Evolutionary conservation across 225 moss, liverwort and hornwort genomes (phyloP), one percentile per base, ranked within the genome.

Genomic region (Bryoerythrophyllum caledonicum): DNA sequence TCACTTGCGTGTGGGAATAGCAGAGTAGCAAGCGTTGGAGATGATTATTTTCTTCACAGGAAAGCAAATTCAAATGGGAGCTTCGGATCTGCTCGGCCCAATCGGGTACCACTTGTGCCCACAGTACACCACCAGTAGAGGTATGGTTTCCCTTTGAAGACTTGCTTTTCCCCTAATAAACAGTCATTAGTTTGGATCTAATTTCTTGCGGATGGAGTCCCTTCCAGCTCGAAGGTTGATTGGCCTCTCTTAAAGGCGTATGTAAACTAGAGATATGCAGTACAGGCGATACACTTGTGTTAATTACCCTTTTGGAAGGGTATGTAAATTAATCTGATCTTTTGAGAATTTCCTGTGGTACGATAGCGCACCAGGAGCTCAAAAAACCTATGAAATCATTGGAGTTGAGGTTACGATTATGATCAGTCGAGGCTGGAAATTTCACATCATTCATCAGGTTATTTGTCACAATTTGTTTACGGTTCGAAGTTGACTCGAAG

Each of bases 51-150:
- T 70, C 78, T 68, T 16, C 79, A 72, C 59, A 76, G 51, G 72
- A 85, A 75, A 73, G 54, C 4, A 17, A 51, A 76, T 57, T 48
- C 76, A 34, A 74, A 87, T 60, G 82, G 82, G 24, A 56, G 53
- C 65, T 68, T 75, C 25, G 80, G 74, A 64, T 63, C 82, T 19
- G 57, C 71, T 62, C 82, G 84, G 75, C 75, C 80, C 38, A 80
- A 85, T 65, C 77, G 86, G 82, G 82, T 68, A 80, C 86, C 86
- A 27, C 86, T 86, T 63, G 86, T 78, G 63, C 80, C 82, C 80
- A 82, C 77, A 41, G 86, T 74, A 25, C 80, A 77, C 75, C 84
- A 77, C 71, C 81, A 78, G 77, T 83, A 83, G 76, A 44, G 23
- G 71, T 81, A 49, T 46, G 30, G 15, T 20, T 65, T 64, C 51